These are phyloP conservation scores for Fraxinus pennsylvanica DNA, from an alignment of 257 asterid genomes.

Conservation along the genomic window DNA sequence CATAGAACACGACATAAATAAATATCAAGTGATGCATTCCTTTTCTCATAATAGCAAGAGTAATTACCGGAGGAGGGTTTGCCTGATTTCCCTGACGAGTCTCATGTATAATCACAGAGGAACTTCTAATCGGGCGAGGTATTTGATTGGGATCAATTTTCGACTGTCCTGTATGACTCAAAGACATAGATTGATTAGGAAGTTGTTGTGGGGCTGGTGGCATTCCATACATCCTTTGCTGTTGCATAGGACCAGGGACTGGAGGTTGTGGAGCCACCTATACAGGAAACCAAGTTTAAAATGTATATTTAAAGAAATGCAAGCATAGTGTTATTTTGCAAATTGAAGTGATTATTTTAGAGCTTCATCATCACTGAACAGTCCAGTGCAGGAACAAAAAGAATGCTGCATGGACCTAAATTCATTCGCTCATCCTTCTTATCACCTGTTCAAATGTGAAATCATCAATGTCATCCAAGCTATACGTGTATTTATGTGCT, in stretches of 20 bases:
- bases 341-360: constrained; percentile 14
- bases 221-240: constrained; percentile 82
- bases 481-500: neutral
- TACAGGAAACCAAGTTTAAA: constrained; percentile 34
- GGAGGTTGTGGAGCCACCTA: constrained; percentile 75
- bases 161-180: constrained; percentile 75
- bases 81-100: constrained; percentile 98
- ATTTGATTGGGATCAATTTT: constrained; percentile 97
- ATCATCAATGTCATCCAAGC: constrained; percentile 6
- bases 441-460: constrained; percentile 17
- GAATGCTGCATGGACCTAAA: neutral
- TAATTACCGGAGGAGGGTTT: constrained; percentile 94
- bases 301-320: constrained; percentile 22
- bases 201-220: constrained; percentile 52
- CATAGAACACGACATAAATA: neutral
- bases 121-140: constrained; percentile 78
- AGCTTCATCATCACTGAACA: constrained; percentile 8
- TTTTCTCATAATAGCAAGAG: neutral
- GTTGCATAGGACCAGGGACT: constrained; percentile 55
- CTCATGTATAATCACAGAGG: constrained; percentile 72
- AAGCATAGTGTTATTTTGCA: constrained; percentile 4
- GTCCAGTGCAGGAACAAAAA: neutral
- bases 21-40: neutral
- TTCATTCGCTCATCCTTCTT: constrained; percentile 14
- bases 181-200: constrained; percentile 75